These are phyloP conservation scores for Nemania sp. DNA, from an alignment of 2,329 filamentous ascomycete genomes.

Conservation along the genomic window DNA sequence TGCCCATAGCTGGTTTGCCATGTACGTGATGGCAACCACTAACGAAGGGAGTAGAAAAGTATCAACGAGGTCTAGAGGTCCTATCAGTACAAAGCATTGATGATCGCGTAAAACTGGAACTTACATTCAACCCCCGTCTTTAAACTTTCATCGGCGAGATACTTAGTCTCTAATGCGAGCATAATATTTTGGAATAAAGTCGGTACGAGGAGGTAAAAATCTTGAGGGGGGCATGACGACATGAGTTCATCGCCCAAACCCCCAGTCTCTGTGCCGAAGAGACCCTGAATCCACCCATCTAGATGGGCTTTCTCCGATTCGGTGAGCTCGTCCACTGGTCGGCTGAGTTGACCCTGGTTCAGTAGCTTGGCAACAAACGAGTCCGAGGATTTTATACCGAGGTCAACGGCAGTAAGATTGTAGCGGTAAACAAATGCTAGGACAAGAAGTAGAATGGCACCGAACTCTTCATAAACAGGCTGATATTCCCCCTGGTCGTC, in stretches of 20 bases:
- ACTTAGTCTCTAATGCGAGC: slow-evolving; percentile 66
- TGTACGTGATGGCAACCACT: slow-evolving; percentile 71
- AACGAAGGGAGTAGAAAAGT: slow-evolving; percentile 80
- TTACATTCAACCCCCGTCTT: slow-evolving; percentile 77
- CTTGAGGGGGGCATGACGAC: slow-evolving; percentile 78
- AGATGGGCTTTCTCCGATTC: slow-evolving; percentile 68
- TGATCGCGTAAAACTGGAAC: slow-evolving; percentile 35
- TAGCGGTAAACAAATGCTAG: slow-evolving; percentile 78
- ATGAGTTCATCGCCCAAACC: slow-evolving; percentile 80
- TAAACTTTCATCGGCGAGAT: slow-evolving; percentile 69
- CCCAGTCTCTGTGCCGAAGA: slow-evolving; percentile 74
- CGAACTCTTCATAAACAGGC: slow-evolving; percentile 84
- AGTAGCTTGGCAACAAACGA: slow-evolving; percentile 73
- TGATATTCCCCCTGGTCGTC: slow-evolving; percentile 85
- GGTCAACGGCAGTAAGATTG: slow-evolving; percentile 63
- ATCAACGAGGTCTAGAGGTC: slow-evolving; percentile 67
- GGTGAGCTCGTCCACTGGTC: slow-evolving; percentile 61
- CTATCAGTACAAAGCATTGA: slow-evolving; percentile 26
- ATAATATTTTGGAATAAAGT: slow-evolving; percentile 77
- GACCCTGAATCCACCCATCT: slow-evolving; percentile 73
- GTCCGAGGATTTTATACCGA: slow-evolving; percentile 61
- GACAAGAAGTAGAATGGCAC: slow-evolving; percentile 72
- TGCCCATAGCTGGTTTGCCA: slow-evolving; percentile 70
- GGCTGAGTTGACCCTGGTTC: slow-evolving; percentile 59
- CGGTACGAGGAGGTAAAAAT: slow-evolving; percentile 79